A percentile compares a stretch with the other conserved stretches of the same genome.
Evolutionary conservation across 2,329 filamentous ascomycete genomes (phyloP).

Genomic region (Monascus ruber): DNA sequence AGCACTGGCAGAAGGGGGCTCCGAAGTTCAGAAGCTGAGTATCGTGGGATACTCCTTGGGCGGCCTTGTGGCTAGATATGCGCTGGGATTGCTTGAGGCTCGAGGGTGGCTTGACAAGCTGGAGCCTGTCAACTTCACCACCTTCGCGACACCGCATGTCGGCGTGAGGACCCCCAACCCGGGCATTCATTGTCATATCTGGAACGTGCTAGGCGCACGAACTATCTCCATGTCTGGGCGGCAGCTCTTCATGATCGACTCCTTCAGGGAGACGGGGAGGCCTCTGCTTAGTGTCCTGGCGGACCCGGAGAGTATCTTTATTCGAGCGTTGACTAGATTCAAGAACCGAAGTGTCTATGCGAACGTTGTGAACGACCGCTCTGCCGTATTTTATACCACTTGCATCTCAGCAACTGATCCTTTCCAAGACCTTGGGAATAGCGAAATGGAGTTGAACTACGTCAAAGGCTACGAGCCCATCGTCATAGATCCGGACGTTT

Average conservation of each 20-base stretch:
- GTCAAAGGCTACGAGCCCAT: conserved; percentile 62
- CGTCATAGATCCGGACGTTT: conserved; percentile 50
- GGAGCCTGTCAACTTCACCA: conserved; percentile 84
- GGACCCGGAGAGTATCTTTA: conserved; percentile 75
- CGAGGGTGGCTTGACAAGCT: conserved; percentile 70
- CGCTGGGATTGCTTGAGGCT: conserved; percentile 69
- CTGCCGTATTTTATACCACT: conserved; percentile 73
- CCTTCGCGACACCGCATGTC: conserved; percentile 76
- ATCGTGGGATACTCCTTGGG: conserved; percentile 84
- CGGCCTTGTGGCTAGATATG: conserved; percentile 75
- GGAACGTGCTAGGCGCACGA: conserved; percentile 73
- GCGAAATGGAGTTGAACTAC: conserved; percentile 55
- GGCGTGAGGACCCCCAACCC: conserved; percentile 61
- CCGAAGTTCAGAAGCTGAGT: conserved; percentile 69
- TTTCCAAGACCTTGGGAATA: conserved; percentile 53
- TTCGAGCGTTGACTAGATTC: conserved; percentile 65
- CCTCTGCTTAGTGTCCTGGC: conserved; percentile 72
- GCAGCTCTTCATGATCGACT: conserved; percentile 79
- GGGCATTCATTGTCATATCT: conserved; percentile 56
- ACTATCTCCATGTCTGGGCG: conserved; percentile 72
- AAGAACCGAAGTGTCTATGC: conserved; percentile 66
- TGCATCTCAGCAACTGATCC: conserved; percentile 67
- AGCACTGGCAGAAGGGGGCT: conserved; percentile 47
- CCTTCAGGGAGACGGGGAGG: conserved; percentile 69
- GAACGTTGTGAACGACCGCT: conserved; percentile 79